Conservation (phyloP, 768 basidiomycete genomes). For the Hortiboletus flavorubellus region DNA sequence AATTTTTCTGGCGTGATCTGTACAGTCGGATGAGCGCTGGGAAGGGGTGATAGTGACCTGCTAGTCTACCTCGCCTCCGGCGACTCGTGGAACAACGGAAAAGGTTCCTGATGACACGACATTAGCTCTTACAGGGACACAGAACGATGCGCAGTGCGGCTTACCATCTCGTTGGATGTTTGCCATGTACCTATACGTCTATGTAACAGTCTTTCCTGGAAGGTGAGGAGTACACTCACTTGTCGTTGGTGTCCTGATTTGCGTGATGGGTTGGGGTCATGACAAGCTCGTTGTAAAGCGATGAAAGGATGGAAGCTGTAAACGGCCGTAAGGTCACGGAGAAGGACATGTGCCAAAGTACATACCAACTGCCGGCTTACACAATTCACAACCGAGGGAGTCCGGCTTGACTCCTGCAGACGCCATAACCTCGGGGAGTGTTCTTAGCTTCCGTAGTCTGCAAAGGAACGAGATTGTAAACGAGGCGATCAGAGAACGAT, state of each 20-base stretch:
- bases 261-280: conserved; percentile 61
- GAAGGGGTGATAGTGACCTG: background rate
- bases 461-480: background rate
- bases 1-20: conserved; percentile 61
- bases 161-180: conserved; percentile 68
- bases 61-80: conserved; percentile 56
- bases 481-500: background rate
- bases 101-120: conserved; percentile 45
- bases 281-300: conserved; percentile 61
- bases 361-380: conserved; percentile 63
- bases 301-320: conserved; percentile 40
- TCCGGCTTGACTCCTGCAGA: conserved; percentile 44
- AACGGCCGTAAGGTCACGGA: background rate
- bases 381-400: conserved; percentile 67
- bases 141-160: background rate
- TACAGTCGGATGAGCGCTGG: background rate
- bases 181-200: conserved; percentile 47
- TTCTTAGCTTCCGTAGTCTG: conserved; percentile 55
- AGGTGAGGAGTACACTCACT: background rate
- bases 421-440: conserved; percentile 53
- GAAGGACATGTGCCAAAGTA: background rate
- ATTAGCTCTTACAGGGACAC: background rate
- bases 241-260: conserved; percentile 72
- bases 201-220: background rate
- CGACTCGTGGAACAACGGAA: conserved; percentile 67